Evolutionary conservation across 2,329 filamentous ascomycete genomes (phyloP).

Genomic region (Xylariaceae sp.): DNA sequence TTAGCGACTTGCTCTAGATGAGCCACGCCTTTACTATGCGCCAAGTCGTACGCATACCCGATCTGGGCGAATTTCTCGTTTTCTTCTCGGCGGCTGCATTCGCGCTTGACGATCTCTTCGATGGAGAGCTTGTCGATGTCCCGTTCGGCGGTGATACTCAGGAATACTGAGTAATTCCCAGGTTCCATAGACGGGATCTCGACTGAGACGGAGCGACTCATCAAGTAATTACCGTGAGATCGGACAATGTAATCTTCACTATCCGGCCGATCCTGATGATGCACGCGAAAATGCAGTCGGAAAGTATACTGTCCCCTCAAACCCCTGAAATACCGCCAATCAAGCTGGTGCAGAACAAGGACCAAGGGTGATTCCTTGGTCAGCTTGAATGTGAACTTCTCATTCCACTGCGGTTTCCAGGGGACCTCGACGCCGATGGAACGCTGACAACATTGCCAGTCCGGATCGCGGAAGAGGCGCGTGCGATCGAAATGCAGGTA

Average conservation of each 20-base stretch:
- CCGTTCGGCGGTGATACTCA: constrained; percentile 50
- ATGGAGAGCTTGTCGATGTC: constrained; percentile 40
- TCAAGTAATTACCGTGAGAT: constrained; percentile 53
- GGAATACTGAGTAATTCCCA: constrained; percentile 53
- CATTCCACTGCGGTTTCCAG: constrained; percentile 57
- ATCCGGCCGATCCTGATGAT: constrained; percentile 44
- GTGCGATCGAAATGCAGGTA: constrained; percentile 59
- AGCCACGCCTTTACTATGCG: constrained; percentile 52
- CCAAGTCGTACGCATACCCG: constrained; percentile 54
- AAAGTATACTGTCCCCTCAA: constrained; percentile 54
- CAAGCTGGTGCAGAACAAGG: constrained; percentile 56
- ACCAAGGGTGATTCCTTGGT: constrained; percentile 53
- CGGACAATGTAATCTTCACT: constrained; percentile 57
- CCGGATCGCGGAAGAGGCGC: constrained; percentile 52
- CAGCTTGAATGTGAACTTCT: constrained; percentile 55
- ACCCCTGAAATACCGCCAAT: constrained; percentile 57
- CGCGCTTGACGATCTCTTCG: constrained; percentile 52
- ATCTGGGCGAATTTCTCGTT: constrained; percentile 57
- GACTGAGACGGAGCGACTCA: constrained; percentile 54
- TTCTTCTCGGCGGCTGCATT: constrained; percentile 43
- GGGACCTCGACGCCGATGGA: constrained; percentile 60
- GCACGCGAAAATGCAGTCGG: constrained; percentile 47
- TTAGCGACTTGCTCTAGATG: constrained; percentile 47
- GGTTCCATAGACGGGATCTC: constrained; percentile 52
- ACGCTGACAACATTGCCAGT: constrained; percentile 54